Evolutionary conservation across 129 eudicot genomes (phyloP), one percentile per base, ranked within the genome.

Genomic region (Arctium minus): DNA sequence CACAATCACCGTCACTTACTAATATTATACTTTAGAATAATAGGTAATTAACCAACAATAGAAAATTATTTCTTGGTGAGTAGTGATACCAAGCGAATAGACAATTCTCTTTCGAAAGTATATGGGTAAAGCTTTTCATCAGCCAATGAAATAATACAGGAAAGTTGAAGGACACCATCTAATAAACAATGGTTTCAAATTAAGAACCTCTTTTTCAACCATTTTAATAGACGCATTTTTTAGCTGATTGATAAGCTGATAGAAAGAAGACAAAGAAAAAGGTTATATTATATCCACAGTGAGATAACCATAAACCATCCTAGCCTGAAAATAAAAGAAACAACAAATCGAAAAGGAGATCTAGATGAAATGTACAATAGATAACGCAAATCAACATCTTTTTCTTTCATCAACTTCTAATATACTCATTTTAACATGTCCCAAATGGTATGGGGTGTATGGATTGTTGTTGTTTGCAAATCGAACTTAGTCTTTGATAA

Each of bases 111-210:
- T 75, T 74, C 6, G 46, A 75, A 82, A 82, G 50, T 44, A 46
- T n/a, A 60, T 29, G 36, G 73, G 48, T 18, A 75, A 7, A 27
- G 60, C 62, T 70, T 31, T 79, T 79, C 32, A 68, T 53, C 68
- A n/a, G 68, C 68, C 68, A 60, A 60, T 60, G 68, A 60, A 60
- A n/a, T 67, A 67, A 35, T 67, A 18, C 35, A 71, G 17, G 22
- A 69, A 83, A 83, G 27, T 83, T 83, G 72, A 83, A 75, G 44
- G 15, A 65, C 38, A 64, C 75, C 68, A 75, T 42, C 70, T 64
- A 31, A 38, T 62, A 81, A 74, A 75, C 40, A 72, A 80, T 35
- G 71, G 60, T 50, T 80, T 81, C 64, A 29, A 73, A 60, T 60
- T 65, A 82, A 68, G 38, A 65, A 73, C 18, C n/a, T 64, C 46